Evolutionary conservation across 176 grass and related monocot genomes (phyloP), one percentile per base, ranked within the genome.

Genomic region (Oryza longistaminata): DNA sequence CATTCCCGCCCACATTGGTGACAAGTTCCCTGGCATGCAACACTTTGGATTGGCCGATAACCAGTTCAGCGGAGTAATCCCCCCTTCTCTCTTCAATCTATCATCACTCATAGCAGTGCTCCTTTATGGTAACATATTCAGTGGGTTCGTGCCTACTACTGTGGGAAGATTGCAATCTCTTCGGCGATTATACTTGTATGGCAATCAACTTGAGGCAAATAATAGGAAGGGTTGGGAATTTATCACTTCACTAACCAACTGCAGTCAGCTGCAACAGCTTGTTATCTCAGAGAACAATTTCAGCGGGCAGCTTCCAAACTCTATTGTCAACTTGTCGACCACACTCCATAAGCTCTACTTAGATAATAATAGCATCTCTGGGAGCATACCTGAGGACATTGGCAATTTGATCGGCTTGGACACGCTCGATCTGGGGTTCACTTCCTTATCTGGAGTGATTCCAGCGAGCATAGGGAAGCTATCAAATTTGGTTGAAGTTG

Each of bases 161-260:
- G 11, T 78, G 35, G 82, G 71, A 0, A 75, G 19, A 6, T 1
- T 75, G 25, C 7, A 0, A 6, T 29, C 43, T 25, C 81, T 83
- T 0, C 2, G 0, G 0, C 3, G 0, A 1, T 2, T 84, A 11
- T 1, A 4, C 4, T 15, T 74, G 72, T 0, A 1, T 33, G 0
- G 0, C 3, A 84, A 84, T n/a, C 10, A 0, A 29, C 17, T 83
- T 16, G 9, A 74, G 15, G 70, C 81, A 14, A 0, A 22, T 0
- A 0, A 83, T 1, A 14, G 0, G 11, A 26, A 22, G 14, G 70
- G 70, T 1, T 74, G 81, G 81, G 81, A 74, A 0, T 83, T 83
- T 60, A 48, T 83, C 10, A 10, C 70, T 10, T 83, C 70, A 0
- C 1, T 83, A 2, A 16, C 70, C n/a, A 83, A 83, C 55, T 83